These are phyloP conservation scores for Halenospora varia DNA, from an alignment of 495 filamentous ascomycete genomes.

Conservation along the genomic window DNA sequence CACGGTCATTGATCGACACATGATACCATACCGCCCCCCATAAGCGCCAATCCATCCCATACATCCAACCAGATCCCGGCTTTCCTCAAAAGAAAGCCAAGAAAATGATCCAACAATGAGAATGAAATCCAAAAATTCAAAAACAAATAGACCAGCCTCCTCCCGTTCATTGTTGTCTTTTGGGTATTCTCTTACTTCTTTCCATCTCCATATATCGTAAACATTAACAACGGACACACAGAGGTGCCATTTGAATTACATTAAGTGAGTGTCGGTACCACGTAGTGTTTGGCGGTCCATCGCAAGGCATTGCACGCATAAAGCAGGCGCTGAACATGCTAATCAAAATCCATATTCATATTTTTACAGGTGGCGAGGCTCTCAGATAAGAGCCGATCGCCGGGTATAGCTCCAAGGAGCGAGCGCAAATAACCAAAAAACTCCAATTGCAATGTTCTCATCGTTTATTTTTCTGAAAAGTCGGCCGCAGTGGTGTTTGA, in stretches of 20 bases:
- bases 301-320: background rate
- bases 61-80: slow-evolving; percentile 3
- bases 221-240: slow-evolving; percentile 18
- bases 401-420: background rate
- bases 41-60: background rate
- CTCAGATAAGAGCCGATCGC: background rate
- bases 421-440: background rate
- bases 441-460: background rate
- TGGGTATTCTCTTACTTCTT: slow-evolving; percentile 19
- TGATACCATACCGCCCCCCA: background rate
- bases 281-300: slow-evolving; percentile 10
- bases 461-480: slow-evolving; percentile 23
- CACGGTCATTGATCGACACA: slow-evolving; percentile 22
- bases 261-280: slow-evolving; percentile 21
- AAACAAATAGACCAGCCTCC: too few species aligned
- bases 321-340: slow-evolving; percentile 18
- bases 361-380: slow-evolving; percentile 18
- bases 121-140: too few species aligned
- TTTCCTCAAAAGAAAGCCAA: background rate
- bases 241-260: slow-evolving; percentile 22
- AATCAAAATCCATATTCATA: slow-evolving; percentile 6
- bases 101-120: too few species aligned
- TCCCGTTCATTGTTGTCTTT: slow-evolving; percentile 14
- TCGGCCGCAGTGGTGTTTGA: slow-evolving; percentile 25
- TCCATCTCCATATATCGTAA: slow-evolving; percentile 20